Conservation (phyloP, 352 stramenopile species). For the Globisporangium takayamanum region DNA sequence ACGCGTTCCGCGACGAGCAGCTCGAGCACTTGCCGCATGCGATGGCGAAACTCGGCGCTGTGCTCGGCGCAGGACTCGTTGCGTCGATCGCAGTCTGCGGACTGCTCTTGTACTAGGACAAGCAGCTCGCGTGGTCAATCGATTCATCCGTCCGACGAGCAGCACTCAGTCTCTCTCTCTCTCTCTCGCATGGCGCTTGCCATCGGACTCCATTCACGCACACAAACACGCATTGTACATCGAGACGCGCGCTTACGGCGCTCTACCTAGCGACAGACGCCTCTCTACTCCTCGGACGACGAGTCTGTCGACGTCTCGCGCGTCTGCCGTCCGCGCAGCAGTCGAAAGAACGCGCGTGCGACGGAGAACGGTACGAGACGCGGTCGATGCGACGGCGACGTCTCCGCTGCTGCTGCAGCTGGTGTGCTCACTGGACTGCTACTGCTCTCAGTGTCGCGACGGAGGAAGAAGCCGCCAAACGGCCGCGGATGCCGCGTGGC, state of each 20-base stretch:
- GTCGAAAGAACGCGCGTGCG: conserved; percentile 60
- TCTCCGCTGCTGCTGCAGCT: neutral
- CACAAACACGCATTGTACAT: neutral
- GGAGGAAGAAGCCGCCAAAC: conserved; percentile 10
- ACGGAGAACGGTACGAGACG: conserved; percentile 48
- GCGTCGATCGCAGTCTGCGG: conserved; percentile 51
- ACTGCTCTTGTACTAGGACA: conserved; percentile 17
- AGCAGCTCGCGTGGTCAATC: conserved; percentile 2
- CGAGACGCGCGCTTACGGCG: too few species aligned
- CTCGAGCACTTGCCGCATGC: conserved; percentile 48
- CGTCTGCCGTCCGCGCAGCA: conserved; percentile 38
- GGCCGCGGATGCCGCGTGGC: neutral
- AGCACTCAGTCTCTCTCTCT: too few species aligned
- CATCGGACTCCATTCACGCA: neutral
- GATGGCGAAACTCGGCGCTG: conserved; percentile 36
- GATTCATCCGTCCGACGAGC: too few species aligned
- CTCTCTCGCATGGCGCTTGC: neutral
- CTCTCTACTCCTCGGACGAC: conserved; percentile 14
- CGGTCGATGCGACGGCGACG: conserved; percentile 7
- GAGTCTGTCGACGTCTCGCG: conserved; percentile 10
- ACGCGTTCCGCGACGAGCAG: conserved; percentile 64
- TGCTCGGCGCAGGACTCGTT: conserved; percentile 40
- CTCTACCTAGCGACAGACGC: neutral
- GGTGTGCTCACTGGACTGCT: conserved; percentile 1
- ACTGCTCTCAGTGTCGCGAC: conserved; percentile 4